phyloP scores from a whole-genome alignment of 306 rosid species.

The Sphenostylis stenocarpa region DNA sequence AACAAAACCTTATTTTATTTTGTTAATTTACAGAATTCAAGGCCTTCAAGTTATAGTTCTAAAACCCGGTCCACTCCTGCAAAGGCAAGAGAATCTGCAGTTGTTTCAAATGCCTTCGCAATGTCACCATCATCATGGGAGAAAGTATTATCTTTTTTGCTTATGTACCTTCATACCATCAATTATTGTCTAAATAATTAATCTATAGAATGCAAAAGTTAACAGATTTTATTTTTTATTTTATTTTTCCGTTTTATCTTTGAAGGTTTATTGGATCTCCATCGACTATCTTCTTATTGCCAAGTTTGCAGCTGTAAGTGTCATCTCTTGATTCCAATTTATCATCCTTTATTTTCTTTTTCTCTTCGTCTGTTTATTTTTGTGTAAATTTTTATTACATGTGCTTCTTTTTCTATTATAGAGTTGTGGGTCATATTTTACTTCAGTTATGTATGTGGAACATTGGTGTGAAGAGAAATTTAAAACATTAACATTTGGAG shows the following conservation, averaged over 20 bases:
- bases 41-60: conserved; percentile 62
- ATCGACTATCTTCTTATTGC: conserved; percentile 84
- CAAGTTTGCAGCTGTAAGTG: conserved; percentile 82
- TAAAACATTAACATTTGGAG: conserved; percentile 68
- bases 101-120: conserved; percentile 36
- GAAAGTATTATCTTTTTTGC: conserved; percentile 54
- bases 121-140: conserved; percentile 61
- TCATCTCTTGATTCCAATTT: neutral
- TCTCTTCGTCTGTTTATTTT: neutral
- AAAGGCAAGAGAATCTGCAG: conserved; percentile 54
- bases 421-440: conserved; percentile 86
- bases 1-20: neutral
- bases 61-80: conserved; percentile 52
- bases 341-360: neutral
- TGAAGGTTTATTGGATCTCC: conserved; percentile 89
- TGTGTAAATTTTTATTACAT: conserved; percentile 25
- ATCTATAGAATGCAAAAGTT: conserved; percentile 17
- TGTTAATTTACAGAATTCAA: conserved; percentile 46
- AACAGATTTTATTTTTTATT: neutral
- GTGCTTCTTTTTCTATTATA: conserved; percentile 32
- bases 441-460: conserved; percentile 84
- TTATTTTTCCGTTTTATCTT: conserved; percentile 33
- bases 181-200: neutral
- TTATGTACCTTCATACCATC: neutral
- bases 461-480: conserved; percentile 94